phyloP scores from a whole-genome alignment of 75 land plant species.

The Ceratopteris richardii region DNA sequence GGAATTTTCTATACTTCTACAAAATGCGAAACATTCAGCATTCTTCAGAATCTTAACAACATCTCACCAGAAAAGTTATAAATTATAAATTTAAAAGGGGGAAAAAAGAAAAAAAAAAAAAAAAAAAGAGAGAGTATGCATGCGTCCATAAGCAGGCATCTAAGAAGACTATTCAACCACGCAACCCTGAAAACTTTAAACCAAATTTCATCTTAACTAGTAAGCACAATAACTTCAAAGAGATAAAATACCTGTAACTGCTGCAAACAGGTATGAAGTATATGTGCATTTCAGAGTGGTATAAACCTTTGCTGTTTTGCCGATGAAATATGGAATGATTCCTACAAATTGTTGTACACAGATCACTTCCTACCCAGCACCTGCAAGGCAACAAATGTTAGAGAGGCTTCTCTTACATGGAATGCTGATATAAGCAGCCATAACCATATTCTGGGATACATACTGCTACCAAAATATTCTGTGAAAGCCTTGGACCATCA shows the following conservation, averaged over 20 bases:
- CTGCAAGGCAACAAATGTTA: neutral
- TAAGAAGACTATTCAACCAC: neutral
- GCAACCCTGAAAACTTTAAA: neutral
- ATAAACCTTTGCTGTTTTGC: too few relatives aligned
- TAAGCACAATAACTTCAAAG: neutral
- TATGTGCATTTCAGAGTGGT: too few relatives aligned
- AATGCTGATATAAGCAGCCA: too few relatives aligned
- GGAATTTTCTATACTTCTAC: too few relatives aligned
- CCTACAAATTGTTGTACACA: neutral
- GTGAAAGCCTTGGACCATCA: conserved; percentile 32
- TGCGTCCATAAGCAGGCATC: neutral
- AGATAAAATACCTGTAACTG: neutral
- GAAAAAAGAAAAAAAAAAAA: too few relatives aligned
- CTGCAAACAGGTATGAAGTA: neutral
- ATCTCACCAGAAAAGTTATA: too few relatives aligned
- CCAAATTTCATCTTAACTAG: neutral
- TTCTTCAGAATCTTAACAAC: too few relatives aligned
- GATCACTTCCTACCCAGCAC: neutral
- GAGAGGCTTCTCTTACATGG: neutral
- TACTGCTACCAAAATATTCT: conserved; percentile 46
- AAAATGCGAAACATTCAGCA: too few relatives aligned
- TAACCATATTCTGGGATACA: neutral
- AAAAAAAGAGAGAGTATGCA: too few relatives aligned
- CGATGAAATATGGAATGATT: too few relatives aligned
- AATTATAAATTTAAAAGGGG: too few relatives aligned